These are phyloP conservation scores for Mycena metata DNA, from an alignment of 768 basidiomycete genomes.

Conservation along the genomic window DNA sequence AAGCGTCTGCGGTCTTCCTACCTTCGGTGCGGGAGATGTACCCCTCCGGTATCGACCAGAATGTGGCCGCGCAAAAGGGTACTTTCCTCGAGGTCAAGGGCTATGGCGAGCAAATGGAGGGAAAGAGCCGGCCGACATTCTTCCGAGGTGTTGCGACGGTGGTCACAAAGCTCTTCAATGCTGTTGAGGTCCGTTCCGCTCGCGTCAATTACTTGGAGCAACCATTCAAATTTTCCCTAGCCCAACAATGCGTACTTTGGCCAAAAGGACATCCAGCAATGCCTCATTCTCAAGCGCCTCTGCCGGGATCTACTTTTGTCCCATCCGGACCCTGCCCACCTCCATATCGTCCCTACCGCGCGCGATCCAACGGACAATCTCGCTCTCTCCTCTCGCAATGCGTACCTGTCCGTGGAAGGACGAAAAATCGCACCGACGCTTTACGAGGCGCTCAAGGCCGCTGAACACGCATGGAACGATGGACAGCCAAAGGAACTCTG, in stretches of 20 bases:
- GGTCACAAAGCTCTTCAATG: constrained; percentile 95
- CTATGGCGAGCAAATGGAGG: constrained; percentile 94
- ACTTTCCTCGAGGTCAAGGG: constrained; percentile 95
- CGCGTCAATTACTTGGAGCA: constrained; percentile 14
- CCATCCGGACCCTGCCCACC: constrained; percentile 75
- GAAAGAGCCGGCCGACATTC: constrained; percentile 86
- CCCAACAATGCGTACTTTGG: constrained; percentile 96
- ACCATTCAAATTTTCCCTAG: constrained; percentile 54
- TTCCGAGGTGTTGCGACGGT: constrained; percentile 97
- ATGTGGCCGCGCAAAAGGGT: constrained; percentile 80
- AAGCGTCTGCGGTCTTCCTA: constrained; percentile 80
- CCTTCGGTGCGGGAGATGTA: constrained; percentile 91
- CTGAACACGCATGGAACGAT: constrained; percentile 65
- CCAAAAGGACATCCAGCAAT: constrained; percentile 99
- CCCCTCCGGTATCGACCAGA: constrained; percentile 89
- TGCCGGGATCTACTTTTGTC: constrained; percentile 84
- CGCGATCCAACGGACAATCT: constrained; percentile 76
- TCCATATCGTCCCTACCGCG: constrained; percentile 91
- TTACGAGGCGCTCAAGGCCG: constrained; percentile 74
- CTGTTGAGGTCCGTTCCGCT: constrained; percentile 75
- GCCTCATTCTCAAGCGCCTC: constrained; percentile 84
- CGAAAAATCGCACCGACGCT: constrained; percentile 77
- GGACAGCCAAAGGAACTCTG: constrained; percentile 66
- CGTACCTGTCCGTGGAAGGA: constrained; percentile 78
- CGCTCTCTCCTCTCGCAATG: constrained; percentile 93